Evolutionary conservation across 2,329 filamentous ascomycete genomes (phyloP).

Genomic region (Teratosphaeria zuluensis): DNA sequence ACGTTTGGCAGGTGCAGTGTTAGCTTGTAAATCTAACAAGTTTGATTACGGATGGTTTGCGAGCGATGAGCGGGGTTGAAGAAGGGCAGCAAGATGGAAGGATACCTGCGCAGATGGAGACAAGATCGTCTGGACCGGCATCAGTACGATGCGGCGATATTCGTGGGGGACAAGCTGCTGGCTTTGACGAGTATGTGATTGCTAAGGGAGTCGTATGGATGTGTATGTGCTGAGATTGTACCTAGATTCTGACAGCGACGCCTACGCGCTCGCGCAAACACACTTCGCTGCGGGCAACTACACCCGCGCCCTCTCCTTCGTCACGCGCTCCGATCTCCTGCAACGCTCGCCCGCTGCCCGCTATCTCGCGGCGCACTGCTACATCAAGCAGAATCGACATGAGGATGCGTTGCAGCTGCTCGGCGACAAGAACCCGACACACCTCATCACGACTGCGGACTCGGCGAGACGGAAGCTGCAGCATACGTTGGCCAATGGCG

Average conservation of each 20-base stretch:
- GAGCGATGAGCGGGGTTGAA: background rate
- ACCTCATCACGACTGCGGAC: conserved; percentile 62
- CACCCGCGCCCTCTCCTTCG: conserved; percentile 76
- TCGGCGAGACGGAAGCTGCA: conserved; percentile 63
- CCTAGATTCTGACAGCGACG: conserved; percentile 81
- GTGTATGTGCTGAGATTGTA: background rate
- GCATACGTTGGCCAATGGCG: conserved; percentile 45
- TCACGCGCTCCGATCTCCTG: conserved; percentile 75
- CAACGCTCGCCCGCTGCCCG: conserved; percentile 74
- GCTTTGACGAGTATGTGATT: conserved; percentile 69
- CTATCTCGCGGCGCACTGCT: conserved; percentile 88
- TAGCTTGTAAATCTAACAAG: too few species aligned
- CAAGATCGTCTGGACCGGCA: conserved; percentile 93
- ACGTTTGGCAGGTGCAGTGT: background rate
- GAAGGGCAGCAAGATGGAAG: conserved; percentile 57
- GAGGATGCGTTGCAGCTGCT: conserved; percentile 80
- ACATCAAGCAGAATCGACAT: conserved; percentile 83
- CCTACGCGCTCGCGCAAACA: conserved; percentile 95
- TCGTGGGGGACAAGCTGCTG: conserved; percentile 92
- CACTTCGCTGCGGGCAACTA: conserved; percentile 96
- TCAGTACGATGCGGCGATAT: conserved; percentile 93
- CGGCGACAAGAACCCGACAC: conserved; percentile 86
- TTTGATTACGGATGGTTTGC: background rate
- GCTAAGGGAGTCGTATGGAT: background rate
- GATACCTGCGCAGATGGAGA: conserved; percentile 85